Conservation (phyloP, 306 rosid genomes). For the Morella rubra region DNA sequence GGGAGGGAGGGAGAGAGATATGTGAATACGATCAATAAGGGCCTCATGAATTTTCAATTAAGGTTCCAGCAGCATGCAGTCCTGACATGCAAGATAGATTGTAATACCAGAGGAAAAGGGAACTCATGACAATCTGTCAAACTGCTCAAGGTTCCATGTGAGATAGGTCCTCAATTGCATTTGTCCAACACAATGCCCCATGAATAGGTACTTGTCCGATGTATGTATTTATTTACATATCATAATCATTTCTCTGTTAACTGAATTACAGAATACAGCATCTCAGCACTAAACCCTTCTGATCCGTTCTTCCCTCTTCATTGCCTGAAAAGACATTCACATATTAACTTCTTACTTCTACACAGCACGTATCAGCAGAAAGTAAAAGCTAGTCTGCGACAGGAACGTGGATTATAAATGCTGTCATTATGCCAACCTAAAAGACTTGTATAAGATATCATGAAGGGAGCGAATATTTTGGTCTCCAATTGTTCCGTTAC, state of each 20-base stretch:
- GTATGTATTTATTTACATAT: constrained; percentile 52
- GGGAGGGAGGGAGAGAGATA: neutral
- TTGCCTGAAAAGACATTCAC: constrained; percentile 50
- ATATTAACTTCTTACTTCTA: constrained; percentile 24
- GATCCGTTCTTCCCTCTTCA: constrained; percentile 87
- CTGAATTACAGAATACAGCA: constrained; percentile 68
- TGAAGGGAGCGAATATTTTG: too few species aligned
- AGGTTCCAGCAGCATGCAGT: neutral
- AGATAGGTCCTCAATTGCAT: constrained; percentile 42
- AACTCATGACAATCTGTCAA: constrained; percentile 23
- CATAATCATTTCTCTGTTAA: constrained; percentile 34
- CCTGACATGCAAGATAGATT: constrained; percentile 16
- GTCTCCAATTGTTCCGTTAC: too few species aligned
- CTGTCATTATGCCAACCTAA: too few species aligned
- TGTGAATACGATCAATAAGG: neutral
- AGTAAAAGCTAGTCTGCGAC: neutral
- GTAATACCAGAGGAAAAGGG: constrained; percentile 17
- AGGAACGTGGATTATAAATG: too few species aligned
- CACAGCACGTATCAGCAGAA: neutral
- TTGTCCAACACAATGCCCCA: constrained; percentile 42
- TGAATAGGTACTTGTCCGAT: constrained; percentile 34
- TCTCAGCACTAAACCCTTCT: constrained; percentile 84
- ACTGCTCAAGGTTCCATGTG: constrained; percentile 39
- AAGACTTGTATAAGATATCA: too few species aligned
- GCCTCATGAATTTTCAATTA: constrained; percentile 1